Conservation (phyloP, 495 filamentous ascomycete genomes). For the Talaromyces stipitatus region DNA sequence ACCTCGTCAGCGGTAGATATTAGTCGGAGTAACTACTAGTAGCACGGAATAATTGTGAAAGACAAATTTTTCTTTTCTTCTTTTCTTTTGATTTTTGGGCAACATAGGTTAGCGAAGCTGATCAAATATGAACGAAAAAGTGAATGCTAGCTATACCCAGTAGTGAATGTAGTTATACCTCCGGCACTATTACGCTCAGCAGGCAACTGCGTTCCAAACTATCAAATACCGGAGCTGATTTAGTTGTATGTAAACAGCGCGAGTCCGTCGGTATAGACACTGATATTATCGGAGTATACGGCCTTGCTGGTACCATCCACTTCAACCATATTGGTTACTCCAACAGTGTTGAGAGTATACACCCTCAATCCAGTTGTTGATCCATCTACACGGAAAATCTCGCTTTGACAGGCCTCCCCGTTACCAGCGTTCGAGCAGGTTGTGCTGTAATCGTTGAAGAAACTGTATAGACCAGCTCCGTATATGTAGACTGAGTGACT, state of each 20-base stretch:
- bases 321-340: constrained; percentile 36
- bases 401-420: constrained; percentile 49
- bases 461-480: constrained; percentile 67
- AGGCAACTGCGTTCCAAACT: neutral
- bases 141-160: neutral
- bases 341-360: constrained; percentile 46
- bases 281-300: constrained; percentile 39
- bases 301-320: constrained; percentile 43
- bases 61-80: too few relatives aligned
- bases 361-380: constrained; percentile 24
- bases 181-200: too few relatives aligned
- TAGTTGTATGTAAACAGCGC: constrained; percentile 7
- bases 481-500: constrained; percentile 54
- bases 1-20: neutral
- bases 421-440: constrained; percentile 38
- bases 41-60: neutral
- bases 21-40: neutral
- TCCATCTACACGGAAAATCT: constrained; percentile 52
- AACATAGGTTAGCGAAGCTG: neutral
- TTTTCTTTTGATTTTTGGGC: neutral
- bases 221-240: neutral
- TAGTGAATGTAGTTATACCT: too few relatives aligned
- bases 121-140: neutral
- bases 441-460: constrained; percentile 56
- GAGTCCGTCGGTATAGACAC: constrained; percentile 4